Conservation (phyloP, 495 filamentous ascomycete genomes). For the Penicillium maclennaniae region DNA sequence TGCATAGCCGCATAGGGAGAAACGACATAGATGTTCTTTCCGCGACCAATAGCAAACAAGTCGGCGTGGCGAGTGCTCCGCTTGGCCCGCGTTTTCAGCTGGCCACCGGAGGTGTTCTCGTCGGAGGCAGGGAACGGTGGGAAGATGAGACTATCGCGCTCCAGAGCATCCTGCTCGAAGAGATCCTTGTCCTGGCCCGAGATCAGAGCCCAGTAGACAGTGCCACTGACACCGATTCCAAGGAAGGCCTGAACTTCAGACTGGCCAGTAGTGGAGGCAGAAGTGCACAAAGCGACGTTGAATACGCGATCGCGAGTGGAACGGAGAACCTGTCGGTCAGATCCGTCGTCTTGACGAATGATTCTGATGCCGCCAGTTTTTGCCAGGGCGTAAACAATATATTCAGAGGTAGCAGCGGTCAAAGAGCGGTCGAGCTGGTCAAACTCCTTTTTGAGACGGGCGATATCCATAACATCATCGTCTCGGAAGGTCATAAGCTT, state of each 20-base stretch:
- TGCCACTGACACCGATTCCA: constrained; percentile 87
- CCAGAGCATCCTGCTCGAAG: constrained; percentile 66
- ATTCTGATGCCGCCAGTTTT: constrained; percentile 89
- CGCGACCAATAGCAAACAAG: constrained; percentile 90
- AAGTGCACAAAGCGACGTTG: constrained; percentile 77
- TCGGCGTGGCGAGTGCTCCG: constrained; percentile 82
- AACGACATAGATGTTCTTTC: constrained; percentile 91
- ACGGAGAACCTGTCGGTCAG: constrained; percentile 83
- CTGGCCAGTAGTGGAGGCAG: constrained; percentile 41
- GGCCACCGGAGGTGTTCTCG: constrained; percentile 77
- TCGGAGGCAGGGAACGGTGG: constrained; percentile 73
- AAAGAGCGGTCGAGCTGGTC: constrained; percentile 94
- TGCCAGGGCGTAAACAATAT: constrained; percentile 88
- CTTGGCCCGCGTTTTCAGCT: constrained; percentile 92
- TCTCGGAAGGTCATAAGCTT: constrained; percentile 55
- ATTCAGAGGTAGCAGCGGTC: constrained; percentile 81
- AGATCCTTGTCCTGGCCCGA: constrained; percentile 66
- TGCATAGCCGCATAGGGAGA: constrained; percentile 73
- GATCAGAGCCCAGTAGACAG: constrained; percentile 86
- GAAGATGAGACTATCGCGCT: constrained; percentile 75
- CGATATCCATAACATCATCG: constrained; percentile 79
- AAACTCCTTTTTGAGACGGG: constrained; percentile 91
- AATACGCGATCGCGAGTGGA: constrained; percentile 86
- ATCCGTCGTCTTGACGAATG: constrained; percentile 89
- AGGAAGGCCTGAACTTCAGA: constrained; percentile 71